Evolutionary conservation across 148 eudicot genomes (phyloP), one percentile per base, ranked within the genome.

Genomic region (Agrostemma githago): DNA sequence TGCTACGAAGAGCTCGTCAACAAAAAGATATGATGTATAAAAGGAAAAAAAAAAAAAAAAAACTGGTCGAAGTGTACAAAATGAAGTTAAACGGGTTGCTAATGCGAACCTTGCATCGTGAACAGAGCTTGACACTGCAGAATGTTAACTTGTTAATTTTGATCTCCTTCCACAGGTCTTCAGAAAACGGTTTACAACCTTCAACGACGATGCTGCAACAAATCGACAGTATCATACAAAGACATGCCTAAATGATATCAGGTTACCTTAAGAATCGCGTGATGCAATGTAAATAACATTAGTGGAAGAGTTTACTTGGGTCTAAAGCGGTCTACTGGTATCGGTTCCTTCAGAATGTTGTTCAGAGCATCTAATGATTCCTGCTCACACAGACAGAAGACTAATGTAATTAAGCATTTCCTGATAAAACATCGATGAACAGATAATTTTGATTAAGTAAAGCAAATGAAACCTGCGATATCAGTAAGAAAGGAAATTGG

Each of bases 131-230:
- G 16, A 92, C 97, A 63, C 96, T 89, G 68, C 82, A 67, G 79
- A 95, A 95, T 43, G 90, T 88, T 37, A 84, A 72, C 41, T 81
- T 82, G 74, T 88, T 86, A 17, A 95, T 85, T 61, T 63, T 83
- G 73, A 95, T 83, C 78, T 92, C 97, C 81, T 84, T 90, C 99
- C 99, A 95, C 72, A 90, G 70, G 80, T 95, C 99, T 84, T 93
- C 98, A 60, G 89, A 65, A 87, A 83, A 95, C 26, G 96, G 89
- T 80, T 81, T 87, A 78, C 97, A 92, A 54, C 99, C 96, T 74
- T 87, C 92, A 58, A 95, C 92, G 65, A 90, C 81, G 56, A 95
- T 89, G 78, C 98, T 94, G 89, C 71, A 68, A 78, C 39, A 74
- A 12, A 37, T 14, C 16, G 48, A 21, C 63, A 12, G 61, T 60